Conservation (phyloP, 306 rosid species). For the Lotus japonicus region DNA sequence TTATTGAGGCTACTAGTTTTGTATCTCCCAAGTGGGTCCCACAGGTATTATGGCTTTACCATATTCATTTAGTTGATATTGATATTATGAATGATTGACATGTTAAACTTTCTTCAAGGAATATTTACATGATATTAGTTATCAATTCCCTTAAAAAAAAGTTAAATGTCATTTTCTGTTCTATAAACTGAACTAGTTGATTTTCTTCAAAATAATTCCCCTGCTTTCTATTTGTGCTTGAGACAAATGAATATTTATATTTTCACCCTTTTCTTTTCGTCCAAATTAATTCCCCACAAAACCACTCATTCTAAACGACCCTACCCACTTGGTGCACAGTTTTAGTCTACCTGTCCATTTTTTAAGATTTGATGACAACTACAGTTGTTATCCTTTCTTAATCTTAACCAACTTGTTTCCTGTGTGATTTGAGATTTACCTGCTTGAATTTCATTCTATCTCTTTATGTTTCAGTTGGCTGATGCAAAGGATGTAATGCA, state of each 20-base stretch:
- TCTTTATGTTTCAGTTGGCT: conserved; percentile 48
- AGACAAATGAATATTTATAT: neutral
- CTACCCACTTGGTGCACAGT: neutral
- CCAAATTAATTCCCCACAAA: neutral
- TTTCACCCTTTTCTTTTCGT: neutral
- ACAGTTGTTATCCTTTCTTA: conserved; percentile 3
- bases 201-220: neutral
- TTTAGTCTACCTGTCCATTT: conserved; percentile 1
- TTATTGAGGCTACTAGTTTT: conserved; percentile 90
- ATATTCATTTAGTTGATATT: neutral
- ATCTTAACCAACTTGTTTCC: neutral
- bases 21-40: conserved; percentile 98
- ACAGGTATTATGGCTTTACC: conserved; percentile 47
- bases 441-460: neutral
- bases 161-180: neutral
- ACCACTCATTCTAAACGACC: neutral
- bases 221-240: neutral
- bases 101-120: neutral
- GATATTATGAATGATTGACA: conserved; percentile 6
- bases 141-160: neutral
- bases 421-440: conserved; percentile 2
- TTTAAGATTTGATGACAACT: neutral
- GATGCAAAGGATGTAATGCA: conserved; percentile 85
- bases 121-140: neutral
- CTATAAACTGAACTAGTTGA: neutral